Evolutionary conservation across 805 yeast species (phyloP).

Genomic region (Hanseniaspora guilliermondii): DNA sequence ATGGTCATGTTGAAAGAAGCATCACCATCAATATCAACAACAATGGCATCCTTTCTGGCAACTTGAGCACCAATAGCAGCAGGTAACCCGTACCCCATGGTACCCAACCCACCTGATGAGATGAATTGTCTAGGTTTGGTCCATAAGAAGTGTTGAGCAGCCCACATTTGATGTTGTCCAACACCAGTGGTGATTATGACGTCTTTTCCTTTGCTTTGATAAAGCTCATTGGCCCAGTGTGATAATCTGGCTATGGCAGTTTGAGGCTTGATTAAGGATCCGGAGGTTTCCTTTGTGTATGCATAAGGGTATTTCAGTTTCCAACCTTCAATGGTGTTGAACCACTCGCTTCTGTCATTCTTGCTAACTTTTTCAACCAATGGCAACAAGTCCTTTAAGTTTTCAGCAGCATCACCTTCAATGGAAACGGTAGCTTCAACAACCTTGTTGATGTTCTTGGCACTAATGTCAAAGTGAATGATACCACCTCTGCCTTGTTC

Average conservation of each 20-base stretch:
- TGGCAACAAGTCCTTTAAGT: slow-evolving; percentile 62
- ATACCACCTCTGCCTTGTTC: slow-evolving; percentile 86
- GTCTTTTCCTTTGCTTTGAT: slow-evolving; percentile 38
- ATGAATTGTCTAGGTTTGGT: slow-evolving; percentile 81
- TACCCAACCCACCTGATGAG: slow-evolving; percentile 98
- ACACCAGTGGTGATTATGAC: slow-evolving; percentile 94
- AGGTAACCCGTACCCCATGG: slow-evolving; percentile 97
- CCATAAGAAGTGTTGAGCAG: slow-evolving; percentile 96
- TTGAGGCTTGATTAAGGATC: slow-evolving; percentile 79
- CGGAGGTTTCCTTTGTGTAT: slow-evolving; percentile 71
- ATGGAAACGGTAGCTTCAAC: slow-evolving; percentile 92
- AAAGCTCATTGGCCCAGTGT: slow-evolving; percentile 46
- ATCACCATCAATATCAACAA: slow-evolving; percentile 96
- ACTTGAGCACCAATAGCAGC: slow-evolving; percentile 98
- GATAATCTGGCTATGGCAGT: slow-evolving; percentile 73
- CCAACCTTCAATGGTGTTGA: slow-evolving; percentile 63
- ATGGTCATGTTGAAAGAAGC: slow-evolving; percentile 98
- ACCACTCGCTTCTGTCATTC: slow-evolving; percentile 60
- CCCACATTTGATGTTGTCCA: slow-evolving; percentile 99
- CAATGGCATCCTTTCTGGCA: slow-evolving; percentile 86
- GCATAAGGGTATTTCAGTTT: slow-evolving; percentile 74
- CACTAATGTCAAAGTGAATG: slow-evolving; percentile 87
- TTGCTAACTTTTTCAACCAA: slow-evolving; percentile 48
- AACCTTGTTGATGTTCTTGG: slow-evolving; percentile 95
- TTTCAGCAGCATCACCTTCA: slow-evolving; percentile 86